Evolutionary conservation across 2,329 filamentous ascomycete species (phyloP).

Genomic region (Colletotrichum theobromicola): DNA sequence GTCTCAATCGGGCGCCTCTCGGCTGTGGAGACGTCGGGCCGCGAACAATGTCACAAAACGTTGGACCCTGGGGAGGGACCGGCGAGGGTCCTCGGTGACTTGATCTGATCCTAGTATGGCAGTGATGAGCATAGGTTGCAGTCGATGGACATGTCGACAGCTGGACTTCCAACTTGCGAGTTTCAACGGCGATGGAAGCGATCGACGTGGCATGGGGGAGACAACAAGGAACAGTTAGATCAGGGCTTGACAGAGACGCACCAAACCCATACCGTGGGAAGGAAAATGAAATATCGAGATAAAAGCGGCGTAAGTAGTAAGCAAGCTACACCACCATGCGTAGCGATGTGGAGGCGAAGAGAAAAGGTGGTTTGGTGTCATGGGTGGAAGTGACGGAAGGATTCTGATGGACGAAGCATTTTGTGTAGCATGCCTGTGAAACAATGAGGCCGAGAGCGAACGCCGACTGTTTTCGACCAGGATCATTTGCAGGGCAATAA

Average conservation of each 20-base stretch:
- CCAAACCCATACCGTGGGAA: background rate
- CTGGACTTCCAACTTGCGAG: background rate
- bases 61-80: background rate
- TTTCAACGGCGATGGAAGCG: background rate
- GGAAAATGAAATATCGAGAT: background rate
- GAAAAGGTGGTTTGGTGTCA: background rate
- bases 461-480: background rate
- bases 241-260: background rate
- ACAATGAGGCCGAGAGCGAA: background rate
- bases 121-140: background rate
- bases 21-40: constrained; percentile 12
- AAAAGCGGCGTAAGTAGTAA: background rate
- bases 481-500: background rate
- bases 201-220: background rate
- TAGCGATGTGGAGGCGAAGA: background rate
- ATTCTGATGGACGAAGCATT: constrained; percentile 2
- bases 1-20: background rate
- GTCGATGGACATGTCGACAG: background rate
- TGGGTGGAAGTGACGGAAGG: constrained; percentile 6
- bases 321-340: background rate
- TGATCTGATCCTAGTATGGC: background rate
- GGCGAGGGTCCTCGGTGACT: background rate
- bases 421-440: constrained; percentile 1
- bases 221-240: background rate
- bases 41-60: background rate